A percentile compares a stretch with the other conserved stretches of the same genome.
Conservation (phyloP, 129 eudicot genomes). For the Tanacetum coccineum region DNA sequence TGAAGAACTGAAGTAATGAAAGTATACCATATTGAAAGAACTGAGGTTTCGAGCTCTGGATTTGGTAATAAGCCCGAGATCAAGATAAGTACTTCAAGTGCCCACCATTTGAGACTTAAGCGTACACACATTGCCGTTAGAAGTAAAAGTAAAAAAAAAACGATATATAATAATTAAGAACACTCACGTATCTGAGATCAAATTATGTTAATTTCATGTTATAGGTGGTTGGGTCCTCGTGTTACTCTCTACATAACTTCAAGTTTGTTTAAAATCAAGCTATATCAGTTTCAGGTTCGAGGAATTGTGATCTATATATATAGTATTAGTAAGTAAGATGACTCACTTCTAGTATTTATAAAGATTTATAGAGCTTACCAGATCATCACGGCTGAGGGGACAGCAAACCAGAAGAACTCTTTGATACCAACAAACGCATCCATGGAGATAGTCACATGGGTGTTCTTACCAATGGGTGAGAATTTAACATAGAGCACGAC, state of each 20-base stretch:
- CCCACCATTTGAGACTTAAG: conserved; percentile 66
- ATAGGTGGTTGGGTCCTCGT: neutral
- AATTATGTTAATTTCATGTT: neutral
- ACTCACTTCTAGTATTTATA: too few relatives aligned
- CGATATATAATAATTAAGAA: too few relatives aligned
- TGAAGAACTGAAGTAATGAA: neutral
- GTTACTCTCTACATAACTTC: neutral
- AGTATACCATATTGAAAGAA: conserved; percentile 56
- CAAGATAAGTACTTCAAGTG: conserved; percentile 52
- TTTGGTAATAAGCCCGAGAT: conserved; percentile 55
- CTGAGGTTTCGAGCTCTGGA: conserved; percentile 65
- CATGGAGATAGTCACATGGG: conserved; percentile 36
- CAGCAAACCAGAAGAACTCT: conserved; percentile 56
- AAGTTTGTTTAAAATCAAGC: neutral
- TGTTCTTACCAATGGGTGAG: conserved; percentile 39
- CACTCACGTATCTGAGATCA: too few relatives aligned
- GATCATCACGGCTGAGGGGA: conserved; percentile 71
- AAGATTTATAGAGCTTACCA: conserved; percentile 36
- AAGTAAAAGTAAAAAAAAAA: neutral
- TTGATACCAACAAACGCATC: conserved; percentile 42
- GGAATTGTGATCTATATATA: too few relatives aligned
- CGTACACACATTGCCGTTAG: conserved; percentile 5
- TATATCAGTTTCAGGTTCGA: neutral
- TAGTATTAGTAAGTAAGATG: too few relatives aligned
- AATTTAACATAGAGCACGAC: conserved; percentile 40